Evolutionary conservation across 768 basidiomycete species (phyloP).

Genomic region (Tylopilus balloui): DNA sequence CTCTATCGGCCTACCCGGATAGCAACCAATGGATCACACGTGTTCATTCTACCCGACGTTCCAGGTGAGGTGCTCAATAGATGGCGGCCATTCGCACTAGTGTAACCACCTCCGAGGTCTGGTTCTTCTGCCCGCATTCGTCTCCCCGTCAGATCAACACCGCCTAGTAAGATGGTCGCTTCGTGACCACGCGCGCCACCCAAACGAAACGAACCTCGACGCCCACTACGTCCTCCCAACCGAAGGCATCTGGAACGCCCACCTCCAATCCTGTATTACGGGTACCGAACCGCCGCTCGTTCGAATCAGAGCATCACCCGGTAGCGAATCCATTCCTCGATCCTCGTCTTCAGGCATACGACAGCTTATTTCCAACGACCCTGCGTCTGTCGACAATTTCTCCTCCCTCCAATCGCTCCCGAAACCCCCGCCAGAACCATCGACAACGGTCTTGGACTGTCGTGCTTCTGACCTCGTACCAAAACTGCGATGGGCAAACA

Average conservation of each 20-base stretch:
- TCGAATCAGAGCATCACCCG: conserved; percentile 35
- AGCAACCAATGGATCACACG: background rate
- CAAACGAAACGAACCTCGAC: conserved; percentile 89
- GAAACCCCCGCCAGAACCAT: conserved; percentile 63
- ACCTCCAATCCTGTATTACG: conserved; percentile 34
- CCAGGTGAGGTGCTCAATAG: conserved; percentile 33
- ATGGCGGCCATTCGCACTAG: background rate
- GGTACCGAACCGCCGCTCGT: conserved; percentile 36
- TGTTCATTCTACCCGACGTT: conserved; percentile 28
- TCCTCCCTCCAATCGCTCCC: conserved; percentile 47
- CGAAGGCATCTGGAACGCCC: conserved; percentile 74
- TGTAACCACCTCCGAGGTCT: conserved; percentile 55
- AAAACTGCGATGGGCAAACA: conserved; percentile 92
- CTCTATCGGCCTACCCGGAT: conserved; percentile 5
- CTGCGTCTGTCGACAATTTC: conserved; percentile 58
- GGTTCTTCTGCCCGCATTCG: conserved; percentile 74
- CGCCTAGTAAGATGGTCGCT: conserved; percentile 71
- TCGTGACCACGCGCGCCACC: conserved; percentile 63
- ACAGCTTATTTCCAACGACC: conserved; percentile 65
- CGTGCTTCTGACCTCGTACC: conserved; percentile 54
- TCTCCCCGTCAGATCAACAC: conserved; percentile 60
- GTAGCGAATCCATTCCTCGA: conserved; percentile 1
- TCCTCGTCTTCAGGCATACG: conserved; percentile 47
- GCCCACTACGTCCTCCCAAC: conserved; percentile 76
- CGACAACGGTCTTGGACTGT: conserved; percentile 49